These are phyloP conservation scores for Stagonosporopsis cucurbitacearum DNA, from an alignment of 2,329 filamentous ascomycete genomes.

Conservation along the genomic window DNA sequence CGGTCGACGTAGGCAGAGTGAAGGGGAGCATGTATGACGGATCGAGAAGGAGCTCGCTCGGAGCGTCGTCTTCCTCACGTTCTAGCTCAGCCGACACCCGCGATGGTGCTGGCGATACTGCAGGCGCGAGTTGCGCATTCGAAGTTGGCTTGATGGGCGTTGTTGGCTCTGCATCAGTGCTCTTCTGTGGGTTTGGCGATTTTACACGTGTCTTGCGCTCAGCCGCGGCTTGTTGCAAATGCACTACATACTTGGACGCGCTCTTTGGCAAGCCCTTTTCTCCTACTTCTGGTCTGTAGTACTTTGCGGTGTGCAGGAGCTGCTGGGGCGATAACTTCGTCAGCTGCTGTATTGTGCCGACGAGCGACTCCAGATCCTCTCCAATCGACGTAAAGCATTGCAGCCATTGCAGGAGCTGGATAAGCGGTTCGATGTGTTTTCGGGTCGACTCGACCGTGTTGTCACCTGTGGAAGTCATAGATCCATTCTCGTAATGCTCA, in stretches of 20 bases:
- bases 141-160: constrained; percentile 40
- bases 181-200: constrained; percentile 47
- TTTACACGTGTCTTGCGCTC: constrained; percentile 49
- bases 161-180: constrained; percentile 40
- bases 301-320: constrained; percentile 87
- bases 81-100: constrained; percentile 53
- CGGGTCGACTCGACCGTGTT: constrained; percentile 83
- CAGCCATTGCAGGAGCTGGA: constrained; percentile 95
- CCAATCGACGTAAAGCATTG: constrained; percentile 96
- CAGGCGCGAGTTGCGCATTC: constrained; percentile 29
- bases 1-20: constrained; percentile 90
- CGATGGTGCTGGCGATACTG: constrained; percentile 41
- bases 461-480: constrained; percentile 83
- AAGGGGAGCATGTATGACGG: constrained; percentile 94
- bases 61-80: constrained; percentile 72
- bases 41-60: constrained; percentile 80
- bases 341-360: constrained; percentile 87
- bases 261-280: constrained; percentile 90
- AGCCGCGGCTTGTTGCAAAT: constrained; percentile 76
- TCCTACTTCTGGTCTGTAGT: constrained; percentile 93
- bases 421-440: constrained; percentile 84
- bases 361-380: constrained; percentile 86
- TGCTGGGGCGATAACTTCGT: constrained; percentile 85
- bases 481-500: constrained; percentile 93
- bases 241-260: constrained; percentile 83